Conservation (phyloP, 257 asterid genomes). For the Przewalskia tangutica region DNA sequence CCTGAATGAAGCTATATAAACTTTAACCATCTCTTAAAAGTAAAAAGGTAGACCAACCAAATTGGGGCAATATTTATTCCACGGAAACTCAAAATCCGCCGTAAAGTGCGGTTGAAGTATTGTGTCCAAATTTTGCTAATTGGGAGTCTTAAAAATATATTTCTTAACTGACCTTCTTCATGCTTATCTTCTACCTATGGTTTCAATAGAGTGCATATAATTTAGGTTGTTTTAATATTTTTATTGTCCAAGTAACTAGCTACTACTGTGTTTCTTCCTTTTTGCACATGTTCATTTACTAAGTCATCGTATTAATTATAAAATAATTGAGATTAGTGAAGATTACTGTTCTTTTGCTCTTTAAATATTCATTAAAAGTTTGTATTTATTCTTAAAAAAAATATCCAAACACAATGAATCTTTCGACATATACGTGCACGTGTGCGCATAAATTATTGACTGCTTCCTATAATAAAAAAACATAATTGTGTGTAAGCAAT, state of each 20-base stretch:
- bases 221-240: neutral
- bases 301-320: neutral
- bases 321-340: neutral
- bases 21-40: neutral
- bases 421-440: constrained; percentile 15
- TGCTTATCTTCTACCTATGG: constrained; percentile 11
- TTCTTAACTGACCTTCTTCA: neutral
- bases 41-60: neutral
- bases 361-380: neutral
- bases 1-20: neutral
- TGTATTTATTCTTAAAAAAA: constrained; percentile 5
- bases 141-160: constrained; percentile 3
- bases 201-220: neutral
- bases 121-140: constrained; percentile 14
- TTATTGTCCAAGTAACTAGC: neutral
- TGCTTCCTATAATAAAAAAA: constrained; percentile 4
- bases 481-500: constrained; percentile 11
- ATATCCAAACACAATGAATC: neutral
- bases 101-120: constrained; percentile 20
- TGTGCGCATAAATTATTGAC: constrained; percentile 18
- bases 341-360: neutral
- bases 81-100: constrained; percentile 31
- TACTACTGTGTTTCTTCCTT: neutral
- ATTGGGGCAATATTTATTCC: constrained; percentile 18
- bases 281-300: constrained; percentile 4